Evolutionary conservation across 108 stramenopile genomes (phyloP).

Genomic region (Discostella stelligeroides): DNA sequence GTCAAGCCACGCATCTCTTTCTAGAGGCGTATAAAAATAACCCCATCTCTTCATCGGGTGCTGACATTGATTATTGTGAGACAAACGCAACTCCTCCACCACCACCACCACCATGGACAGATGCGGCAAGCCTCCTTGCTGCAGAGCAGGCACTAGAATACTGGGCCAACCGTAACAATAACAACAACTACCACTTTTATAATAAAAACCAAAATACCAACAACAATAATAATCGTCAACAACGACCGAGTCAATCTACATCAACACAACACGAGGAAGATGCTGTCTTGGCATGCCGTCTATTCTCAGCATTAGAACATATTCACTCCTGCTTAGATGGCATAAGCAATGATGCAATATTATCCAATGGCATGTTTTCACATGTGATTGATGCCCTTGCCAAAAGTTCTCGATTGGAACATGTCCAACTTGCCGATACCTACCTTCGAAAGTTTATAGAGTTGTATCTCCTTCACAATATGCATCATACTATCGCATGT

Average conservation of each 20-base stretch:
- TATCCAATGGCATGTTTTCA: constrained; percentile 43
- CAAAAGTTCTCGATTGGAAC: constrained; percentile 30
- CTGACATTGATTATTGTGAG: too few relatives aligned
- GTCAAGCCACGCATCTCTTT: too few relatives aligned
- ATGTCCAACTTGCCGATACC: constrained; percentile 28
- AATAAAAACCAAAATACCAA: constrained; percentile 1
- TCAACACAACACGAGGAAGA: constrained; percentile 6
- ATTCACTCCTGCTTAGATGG: constrained; percentile 8
- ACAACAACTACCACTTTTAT: neutral
- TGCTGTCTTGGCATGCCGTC: constrained; percentile 24
- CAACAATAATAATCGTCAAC: neutral
- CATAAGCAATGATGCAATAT: neutral
- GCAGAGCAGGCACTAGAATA: constrained; percentile 39
- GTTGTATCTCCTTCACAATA: constrained; percentile 8
- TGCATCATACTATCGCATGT: neutral
- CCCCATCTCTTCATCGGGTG: too few relatives aligned
- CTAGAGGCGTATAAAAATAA: too few relatives aligned
- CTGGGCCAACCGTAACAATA: constrained; percentile 33
- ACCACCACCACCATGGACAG: neutral
- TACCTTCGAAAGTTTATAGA: constrained; percentile 33
- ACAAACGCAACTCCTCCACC: too few relatives aligned
- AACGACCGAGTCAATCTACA: neutral
- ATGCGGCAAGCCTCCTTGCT: constrained; percentile 13
- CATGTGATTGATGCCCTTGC: constrained; percentile 44
- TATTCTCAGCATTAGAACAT: constrained; percentile 25